Evolutionary conservation across 2,329 filamentous ascomycete species (phyloP).

Genomic region (Trichoderma arundinaceum): DNA sequence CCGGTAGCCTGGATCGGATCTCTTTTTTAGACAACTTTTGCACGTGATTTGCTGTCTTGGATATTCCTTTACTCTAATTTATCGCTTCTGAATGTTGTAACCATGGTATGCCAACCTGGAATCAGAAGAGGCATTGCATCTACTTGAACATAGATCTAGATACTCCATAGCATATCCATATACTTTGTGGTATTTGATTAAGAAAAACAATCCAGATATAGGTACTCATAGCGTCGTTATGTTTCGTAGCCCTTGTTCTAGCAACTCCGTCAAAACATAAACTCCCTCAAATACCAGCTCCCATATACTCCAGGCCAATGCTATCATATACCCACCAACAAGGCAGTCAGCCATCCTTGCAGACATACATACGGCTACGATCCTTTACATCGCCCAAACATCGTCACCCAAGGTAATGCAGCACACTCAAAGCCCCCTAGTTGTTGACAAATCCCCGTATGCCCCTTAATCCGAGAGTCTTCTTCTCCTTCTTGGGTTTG

Average conservation of each 20-base stretch:
- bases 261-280: neutral
- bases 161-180: too few species aligned
- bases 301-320: neutral
- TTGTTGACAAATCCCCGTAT: constrained; percentile 48
- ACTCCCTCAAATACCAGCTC: neutral
- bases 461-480: constrained; percentile 48
- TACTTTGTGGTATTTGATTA: too few species aligned
- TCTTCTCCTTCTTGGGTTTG: constrained; percentile 47
- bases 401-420: too few species aligned
- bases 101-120: too few species aligned
- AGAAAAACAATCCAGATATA: too few species aligned
- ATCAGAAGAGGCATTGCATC: too few species aligned
- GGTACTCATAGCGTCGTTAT: neutral
- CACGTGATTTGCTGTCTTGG: neutral
- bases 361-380: neutral
- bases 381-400: neutral
- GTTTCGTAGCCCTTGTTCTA: neutral
- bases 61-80: neutral
- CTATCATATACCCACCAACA: neutral
- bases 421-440: neutral
- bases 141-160: too few species aligned
- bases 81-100: too few species aligned
- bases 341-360: neutral
- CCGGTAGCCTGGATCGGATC: too few species aligned
- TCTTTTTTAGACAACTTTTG: neutral